phyloP scores from a whole-genome alignment of 148 eudicot species.

The Rhododendron griersonianum region DNA sequence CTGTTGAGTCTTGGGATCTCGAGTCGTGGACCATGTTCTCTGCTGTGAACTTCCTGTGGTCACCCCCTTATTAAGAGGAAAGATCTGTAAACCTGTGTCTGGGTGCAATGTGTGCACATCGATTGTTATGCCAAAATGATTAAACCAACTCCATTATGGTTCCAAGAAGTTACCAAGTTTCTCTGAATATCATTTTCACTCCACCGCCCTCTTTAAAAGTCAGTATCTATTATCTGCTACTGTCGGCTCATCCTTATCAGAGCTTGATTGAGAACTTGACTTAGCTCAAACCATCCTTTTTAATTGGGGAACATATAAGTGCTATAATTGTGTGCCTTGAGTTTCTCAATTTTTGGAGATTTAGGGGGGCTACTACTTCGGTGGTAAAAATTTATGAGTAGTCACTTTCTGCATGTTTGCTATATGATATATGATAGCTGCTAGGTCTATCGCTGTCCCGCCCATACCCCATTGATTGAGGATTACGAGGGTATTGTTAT shows the following conservation, averaged over 20 bases:
- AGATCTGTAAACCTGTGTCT: neutral
- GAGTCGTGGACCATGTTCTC: neutral
- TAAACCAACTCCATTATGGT: neutral
- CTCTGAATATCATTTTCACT: neutral
- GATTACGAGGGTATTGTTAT: no score
- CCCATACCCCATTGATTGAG: no score
- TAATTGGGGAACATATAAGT: neutral
- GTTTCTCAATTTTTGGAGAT: neutral
- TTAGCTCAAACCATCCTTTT: neutral
- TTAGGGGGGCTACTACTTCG: neutral
- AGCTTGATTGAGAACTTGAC: neutral
- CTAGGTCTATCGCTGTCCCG: no score
- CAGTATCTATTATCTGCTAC: neutral
- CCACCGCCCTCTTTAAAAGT: neutral
- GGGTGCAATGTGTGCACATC: neutral
- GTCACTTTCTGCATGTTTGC: no score
- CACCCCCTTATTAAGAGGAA: neutral
- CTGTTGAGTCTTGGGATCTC: neutral
- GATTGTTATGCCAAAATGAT: neutral
- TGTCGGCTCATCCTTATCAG: neutral
- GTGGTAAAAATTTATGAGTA: no score
- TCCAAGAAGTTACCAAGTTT: neutral
- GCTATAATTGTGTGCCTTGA: neutral
- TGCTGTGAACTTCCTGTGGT: neutral
- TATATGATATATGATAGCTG: no score